phyloP scores from a whole-genome alignment of 2,329 filamentous ascomycete species.

The Colletotrichum chlorophyti region DNA sequence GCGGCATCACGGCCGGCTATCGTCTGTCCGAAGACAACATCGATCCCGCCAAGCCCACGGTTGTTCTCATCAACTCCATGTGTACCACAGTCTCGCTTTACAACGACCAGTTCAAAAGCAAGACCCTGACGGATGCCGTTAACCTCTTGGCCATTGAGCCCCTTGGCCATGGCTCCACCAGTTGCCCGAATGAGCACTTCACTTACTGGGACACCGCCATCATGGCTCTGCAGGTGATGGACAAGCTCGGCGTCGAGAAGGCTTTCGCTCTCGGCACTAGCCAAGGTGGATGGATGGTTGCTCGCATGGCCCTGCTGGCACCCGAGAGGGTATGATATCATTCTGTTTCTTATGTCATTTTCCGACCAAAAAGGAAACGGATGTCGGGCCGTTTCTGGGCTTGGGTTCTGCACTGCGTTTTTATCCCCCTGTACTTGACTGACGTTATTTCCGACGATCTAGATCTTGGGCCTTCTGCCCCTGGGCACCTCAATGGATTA shows the following conservation, averaged over 20 bases:
- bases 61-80: slow-evolving; percentile 60
- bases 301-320: slow-evolving; percentile 57
- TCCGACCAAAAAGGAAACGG: not conserved
- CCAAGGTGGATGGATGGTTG: slow-evolving; percentile 59
- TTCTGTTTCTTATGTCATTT: too few species aligned
- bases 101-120: slow-evolving; percentile 49
- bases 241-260: slow-evolving; percentile 53
- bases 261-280: slow-evolving; percentile 59
- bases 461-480: slow-evolving; percentile 55
- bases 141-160: slow-evolving; percentile 61
- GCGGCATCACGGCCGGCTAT: slow-evolving; percentile 54
- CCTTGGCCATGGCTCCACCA: slow-evolving; percentile 58
- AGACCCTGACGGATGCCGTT: slow-evolving; percentile 45
- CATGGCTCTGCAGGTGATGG: slow-evolving; percentile 63
- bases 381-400: not conserved
- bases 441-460: not conserved
- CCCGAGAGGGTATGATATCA: slow-evolving; percentile 54
- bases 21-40: slow-evolving; percentile 47
- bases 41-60: slow-evolving; percentile 58
- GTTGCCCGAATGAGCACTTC: slow-evolving; percentile 51
- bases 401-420: not conserved
- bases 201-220: slow-evolving; percentile 63
- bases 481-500: slow-evolving; percentile 61
- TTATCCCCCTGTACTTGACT: not conserved
- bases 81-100: slow-evolving; percentile 56